Base-by-base conservation (phyloP, 768 basidiomycete genomes). In the Dacryopinax spathularia region DNA sequence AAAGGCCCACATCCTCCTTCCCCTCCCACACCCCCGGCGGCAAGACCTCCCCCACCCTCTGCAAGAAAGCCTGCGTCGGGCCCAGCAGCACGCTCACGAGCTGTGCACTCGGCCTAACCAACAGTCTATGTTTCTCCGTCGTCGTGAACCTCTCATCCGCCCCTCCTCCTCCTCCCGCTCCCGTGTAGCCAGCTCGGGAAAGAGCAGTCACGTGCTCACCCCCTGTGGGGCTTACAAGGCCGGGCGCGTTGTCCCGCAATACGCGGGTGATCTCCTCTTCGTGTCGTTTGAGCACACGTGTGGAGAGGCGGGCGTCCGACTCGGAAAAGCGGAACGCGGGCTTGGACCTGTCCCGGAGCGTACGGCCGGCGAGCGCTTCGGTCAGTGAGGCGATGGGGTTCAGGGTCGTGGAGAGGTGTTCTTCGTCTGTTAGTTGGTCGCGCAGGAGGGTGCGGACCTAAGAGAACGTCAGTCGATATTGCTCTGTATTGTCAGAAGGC, bases 81-180 rank as follows among this genome's bases (percentile, higher is more conserved):
- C 91, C 89, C 73, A 98, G 97, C n/a, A 99, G 79, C 16, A 91
- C 83, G 60, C 85, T 88, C 62, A 97, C 91, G 74, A 95, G 91
- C 76, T 97, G 97, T 1, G 92, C 91, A 70, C 97, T 89, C 1
- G 96, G 88, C 56, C 84, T 84, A 63, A 97, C 86, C 22, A 98
- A 80, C 33, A 89, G 78, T 48, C 88, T 82, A 75, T 98, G 96
- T 62, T 87, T 86, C 43, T 90, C 86, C 44, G 86, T 87, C 3
- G 78, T 78, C 5, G 87, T 78, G 64, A 86, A 74, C 25, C 86
- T 85, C 67, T 93, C 90, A 62, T 92, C 91, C 18, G n/a, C n/a
- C n/a, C n/a, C n/a, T n/a, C n/a, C n/a, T n/a, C n/a, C n/a, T n/a
- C n/a, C n/a, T n/a, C n/a, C n/a, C n/a, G n/a, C n/a, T n/a, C n/a